Conservation (phyloP, 78 protist genomes). For the Diacronema lutheri region DNA sequence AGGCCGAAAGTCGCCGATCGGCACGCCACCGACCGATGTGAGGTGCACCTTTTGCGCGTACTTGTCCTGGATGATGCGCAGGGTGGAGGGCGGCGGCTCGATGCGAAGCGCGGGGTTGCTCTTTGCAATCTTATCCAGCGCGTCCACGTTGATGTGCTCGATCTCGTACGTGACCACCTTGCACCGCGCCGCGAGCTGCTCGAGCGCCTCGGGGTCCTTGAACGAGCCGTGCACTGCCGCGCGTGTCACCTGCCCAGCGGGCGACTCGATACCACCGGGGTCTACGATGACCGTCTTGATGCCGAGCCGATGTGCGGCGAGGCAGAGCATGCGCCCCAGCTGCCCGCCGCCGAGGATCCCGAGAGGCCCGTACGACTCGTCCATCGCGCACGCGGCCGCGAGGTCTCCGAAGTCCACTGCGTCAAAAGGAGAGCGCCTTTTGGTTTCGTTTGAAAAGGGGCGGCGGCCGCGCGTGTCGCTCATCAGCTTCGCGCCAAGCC, state of each 20-base stretch:
- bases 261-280: conserved; percentile 24
- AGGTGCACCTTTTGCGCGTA: conserved; percentile 43
- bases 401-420: no score
- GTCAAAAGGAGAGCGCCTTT: no score
- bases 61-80: conserved; percentile 62
- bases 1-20: neutral
- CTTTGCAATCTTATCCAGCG: neutral
- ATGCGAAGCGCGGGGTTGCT: neutral
- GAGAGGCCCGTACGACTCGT: neutral
- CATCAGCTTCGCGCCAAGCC: no score
- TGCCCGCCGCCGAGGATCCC: conserved; percentile 71
- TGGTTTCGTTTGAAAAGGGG: no score
- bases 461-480: no score
- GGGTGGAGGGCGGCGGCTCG: conserved; percentile 50
- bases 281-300: conserved; percentile 30
- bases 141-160: conserved; percentile 56
- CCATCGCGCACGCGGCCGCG: no score
- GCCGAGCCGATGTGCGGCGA: conserved; percentile 53
- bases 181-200: conserved; percentile 20
- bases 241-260: conserved; percentile 24
- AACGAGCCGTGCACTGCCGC: conserved; percentile 10
- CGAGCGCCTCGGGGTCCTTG: conserved; percentile 3
- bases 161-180: conserved; percentile 64
- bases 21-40: neutral
- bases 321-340: conserved; percentile 62